phyloP scores from a whole-genome alignment of 345 rosid species.

The Hibiscus syriacus region DNA sequence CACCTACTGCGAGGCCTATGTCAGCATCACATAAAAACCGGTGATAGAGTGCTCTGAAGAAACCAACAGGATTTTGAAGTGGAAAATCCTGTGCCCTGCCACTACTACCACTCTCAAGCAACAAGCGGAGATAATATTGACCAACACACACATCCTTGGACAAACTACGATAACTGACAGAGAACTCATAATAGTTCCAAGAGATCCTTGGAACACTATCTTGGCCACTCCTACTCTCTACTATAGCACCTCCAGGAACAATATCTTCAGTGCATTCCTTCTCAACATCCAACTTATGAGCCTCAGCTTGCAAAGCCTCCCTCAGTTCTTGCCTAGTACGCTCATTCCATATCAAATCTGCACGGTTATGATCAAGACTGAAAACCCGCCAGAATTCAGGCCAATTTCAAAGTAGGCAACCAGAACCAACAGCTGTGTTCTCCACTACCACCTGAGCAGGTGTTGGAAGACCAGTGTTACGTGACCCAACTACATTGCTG shows the following conservation, averaged over 20 bases:
- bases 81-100: constrained; percentile 98
- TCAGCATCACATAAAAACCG: constrained; percentile 97
- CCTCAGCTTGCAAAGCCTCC: constrained; percentile 96
- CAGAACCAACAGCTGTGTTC: constrained; percentile 87
- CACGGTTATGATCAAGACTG: constrained; percentile 97
- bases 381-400: constrained; percentile 97
- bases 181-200: constrained; percentile 96
- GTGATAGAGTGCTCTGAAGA: constrained; percentile 96
- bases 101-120: constrained; percentile 86
- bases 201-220: constrained; percentile 77
- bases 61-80: constrained; percentile 89
- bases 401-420: constrained; percentile 89
- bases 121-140: constrained; percentile 91
- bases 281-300: constrained; percentile 89
- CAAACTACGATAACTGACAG: constrained; percentile 80
- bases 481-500: constrained; percentile 31
- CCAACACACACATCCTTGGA: constrained; percentile 99
- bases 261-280: constrained; percentile 96
- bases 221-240: constrained; percentile 51
- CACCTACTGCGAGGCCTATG: constrained; percentile 88
- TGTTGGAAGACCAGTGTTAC: constrained; percentile 61
- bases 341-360: constrained; percentile 97
- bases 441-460: constrained; percentile 99
- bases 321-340: constrained; percentile 95
- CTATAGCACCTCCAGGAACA: constrained; percentile 65